phyloP scores from a whole-genome alignment of 2,329 filamentous ascomycete species.

The Ophiostoma perfectum region DNA sequence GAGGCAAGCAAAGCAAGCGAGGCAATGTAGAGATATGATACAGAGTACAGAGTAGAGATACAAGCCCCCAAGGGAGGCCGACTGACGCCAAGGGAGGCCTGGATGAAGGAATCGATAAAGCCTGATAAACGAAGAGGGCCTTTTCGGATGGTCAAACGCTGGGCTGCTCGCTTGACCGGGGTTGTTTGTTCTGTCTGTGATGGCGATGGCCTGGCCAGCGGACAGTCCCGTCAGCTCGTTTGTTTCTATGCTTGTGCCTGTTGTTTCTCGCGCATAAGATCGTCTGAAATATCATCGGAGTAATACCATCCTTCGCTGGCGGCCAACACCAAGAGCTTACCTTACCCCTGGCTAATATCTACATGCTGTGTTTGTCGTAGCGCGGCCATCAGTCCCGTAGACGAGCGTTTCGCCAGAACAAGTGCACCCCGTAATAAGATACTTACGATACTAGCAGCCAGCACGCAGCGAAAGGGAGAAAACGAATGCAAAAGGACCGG shows the following conservation, averaged over 20 bases:
- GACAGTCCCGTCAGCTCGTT: not conserved
- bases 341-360: slow-evolving; percentile 7
- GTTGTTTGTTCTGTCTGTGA: not conserved
- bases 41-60: too few relatives aligned
- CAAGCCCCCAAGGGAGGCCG: not conserved
- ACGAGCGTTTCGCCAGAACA: slow-evolving; percentile 4
- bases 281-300: too few relatives aligned
- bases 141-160: slow-evolving; percentile 5
- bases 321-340: too few relatives aligned
- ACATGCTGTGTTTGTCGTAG: not conserved
- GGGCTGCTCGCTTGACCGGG: not conserved
- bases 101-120: not conserved
- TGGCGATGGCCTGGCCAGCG: not conserved
- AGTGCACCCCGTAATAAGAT: not conserved
- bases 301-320: too few relatives aligned
- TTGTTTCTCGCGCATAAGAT: too few relatives aligned
- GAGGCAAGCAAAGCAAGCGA: not conserved
- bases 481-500: not conserved
- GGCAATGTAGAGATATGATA: not conserved
- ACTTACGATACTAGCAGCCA: slow-evolving; percentile 1
- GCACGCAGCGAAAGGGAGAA: slow-evolving; percentile 8
- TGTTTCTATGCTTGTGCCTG: not conserved
- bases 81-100: not conserved
- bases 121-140: not conserved
- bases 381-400: not conserved